Evolutionary conservation across 257 asterid species (phyloP).

Genomic region (Ligustrum vulgare): DNA sequence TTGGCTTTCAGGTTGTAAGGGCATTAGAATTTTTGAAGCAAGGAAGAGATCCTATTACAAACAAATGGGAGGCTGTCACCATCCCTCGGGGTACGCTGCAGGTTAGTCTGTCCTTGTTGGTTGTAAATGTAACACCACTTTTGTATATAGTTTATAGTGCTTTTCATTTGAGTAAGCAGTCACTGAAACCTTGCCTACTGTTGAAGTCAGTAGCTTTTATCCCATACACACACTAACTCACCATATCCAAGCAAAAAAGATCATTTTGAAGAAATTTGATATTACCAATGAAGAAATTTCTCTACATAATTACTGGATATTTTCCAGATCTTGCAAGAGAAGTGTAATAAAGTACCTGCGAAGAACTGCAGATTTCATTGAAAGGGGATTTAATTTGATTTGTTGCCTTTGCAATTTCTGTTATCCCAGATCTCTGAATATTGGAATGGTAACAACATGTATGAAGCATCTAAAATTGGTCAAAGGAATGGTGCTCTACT

Average conservation of each 20-base stretch:
- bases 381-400: not conserved
- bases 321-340: constrained; percentile 5
- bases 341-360: not conserved
- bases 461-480: not conserved
- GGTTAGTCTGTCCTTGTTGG: constrained; percentile 63
- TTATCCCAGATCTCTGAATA: not conserved
- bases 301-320: not conserved
- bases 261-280: not conserved
- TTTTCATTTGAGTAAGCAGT: constrained; percentile 15
- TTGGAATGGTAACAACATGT: not conserved
- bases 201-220: not conserved
- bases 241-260: not conserved
- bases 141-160: constrained; percentile 8
- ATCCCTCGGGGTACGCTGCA: constrained; percentile 99
- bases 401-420: not conserved
- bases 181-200: not conserved
- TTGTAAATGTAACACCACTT: not conserved
- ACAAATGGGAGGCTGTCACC: constrained; percentile 75
- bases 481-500: not conserved
- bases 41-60: constrained; percentile 52
- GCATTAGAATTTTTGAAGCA: constrained; percentile 74
- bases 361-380: not conserved
- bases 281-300: not conserved
- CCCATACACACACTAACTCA: not conserved
- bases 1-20: constrained; percentile 79